Percentiles rank a stretch among this genome's conserved stretches.
These are phyloP conservation scores for Mycena filopes DNA, from an alignment of 768 basidiomycete species.

Conservation along the genomic window DNA sequence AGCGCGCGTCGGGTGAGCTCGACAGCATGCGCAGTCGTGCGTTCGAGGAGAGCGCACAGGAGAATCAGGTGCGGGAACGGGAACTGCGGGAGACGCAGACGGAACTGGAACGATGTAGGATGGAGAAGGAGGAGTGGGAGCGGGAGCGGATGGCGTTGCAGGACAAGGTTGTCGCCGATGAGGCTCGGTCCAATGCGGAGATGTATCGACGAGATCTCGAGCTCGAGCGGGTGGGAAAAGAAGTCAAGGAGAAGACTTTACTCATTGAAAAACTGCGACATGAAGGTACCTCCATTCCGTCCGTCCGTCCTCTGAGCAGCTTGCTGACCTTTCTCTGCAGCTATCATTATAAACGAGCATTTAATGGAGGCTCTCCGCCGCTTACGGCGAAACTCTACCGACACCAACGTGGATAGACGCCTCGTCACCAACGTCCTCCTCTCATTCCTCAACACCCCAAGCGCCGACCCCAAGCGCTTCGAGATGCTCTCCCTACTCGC, in stretches of 20 bases:
- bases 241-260: conserved; percentile 95
- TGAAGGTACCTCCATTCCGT: conserved; percentile 73
- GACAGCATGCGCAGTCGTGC: conserved; percentile 72
- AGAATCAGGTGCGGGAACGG: conserved; percentile 75
- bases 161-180: conserved; percentile 80
- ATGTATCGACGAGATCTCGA: conserved; percentile 72
- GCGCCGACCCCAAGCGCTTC: conserved; percentile 93
- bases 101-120: conserved; percentile 88
- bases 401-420: conserved; percentile 92
- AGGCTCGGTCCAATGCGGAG: conserved; percentile 67
- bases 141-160: conserved; percentile 55
- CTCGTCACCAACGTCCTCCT: conserved; percentile 95
- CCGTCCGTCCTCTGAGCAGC: conserved; percentile 1
- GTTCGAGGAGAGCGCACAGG: conserved; percentile 75
- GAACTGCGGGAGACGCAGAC: conserved; percentile 84
- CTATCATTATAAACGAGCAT: conserved; percentile 97
- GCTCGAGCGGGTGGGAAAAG: conserved; percentile 81
- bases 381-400: conserved; percentile 85
- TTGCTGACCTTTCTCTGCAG: conserved; percentile 51
- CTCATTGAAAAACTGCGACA: conserved; percentile 95
- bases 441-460: conserved; percentile 88
- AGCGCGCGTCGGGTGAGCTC: conserved; percentile 75
- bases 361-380: conserved; percentile 97
- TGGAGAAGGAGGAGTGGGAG: conserved; percentile 81
- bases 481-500: conserved; percentile 94